Base-by-base conservation (phyloP, 441 rosid species). In the Adansonia grandidieri region DNA sequence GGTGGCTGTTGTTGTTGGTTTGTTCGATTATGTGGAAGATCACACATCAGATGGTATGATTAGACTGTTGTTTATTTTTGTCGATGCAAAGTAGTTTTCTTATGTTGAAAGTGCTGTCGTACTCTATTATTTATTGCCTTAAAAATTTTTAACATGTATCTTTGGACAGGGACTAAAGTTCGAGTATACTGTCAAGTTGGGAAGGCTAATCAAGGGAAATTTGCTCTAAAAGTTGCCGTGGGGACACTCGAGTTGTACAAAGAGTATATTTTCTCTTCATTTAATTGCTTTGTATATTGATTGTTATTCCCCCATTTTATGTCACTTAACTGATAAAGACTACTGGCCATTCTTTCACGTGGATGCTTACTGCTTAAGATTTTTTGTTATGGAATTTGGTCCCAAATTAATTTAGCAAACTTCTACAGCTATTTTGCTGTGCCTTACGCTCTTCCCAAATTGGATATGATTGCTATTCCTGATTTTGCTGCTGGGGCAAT, bases 401-500 rank as follows among this genome's bases (percentile, higher is more conserved):
- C 60, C 71, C 44, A 17, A 71, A 62, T 20, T 82, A 28, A 84
- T 77, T 19, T 9, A 40, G 48, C 37, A 62, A 45, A 56, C 67
- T 82, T 75, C 20, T 75, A 19, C 83, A 96, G 98, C 63, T 96
- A 96, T 87, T 96, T 96, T 90, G 93, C 90, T 20, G 89, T 89
- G 77, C 97, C 93, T 70, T 96, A 96, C 74, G 79, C 97, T 77
- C 97, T 94, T 79, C 98, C 99, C 7, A 94, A 96, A 84, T 75
- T 96, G 85, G 98, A 94, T 87, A 92, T 96, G 98, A 87, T 96
- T 82, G 97, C 99, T 8, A 91, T 96, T 47, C 99, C 98, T 50
- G 99, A 96, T 83, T 96, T 96, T 87, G 93, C 99, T 85, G 91
- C 91, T 80, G 98, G 99, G 74, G 99, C 99, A 74, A 96, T 94